Conservation (phyloP, 2,329 filamentous ascomycete species). For the Pestalotiopsis sp. region DNA sequence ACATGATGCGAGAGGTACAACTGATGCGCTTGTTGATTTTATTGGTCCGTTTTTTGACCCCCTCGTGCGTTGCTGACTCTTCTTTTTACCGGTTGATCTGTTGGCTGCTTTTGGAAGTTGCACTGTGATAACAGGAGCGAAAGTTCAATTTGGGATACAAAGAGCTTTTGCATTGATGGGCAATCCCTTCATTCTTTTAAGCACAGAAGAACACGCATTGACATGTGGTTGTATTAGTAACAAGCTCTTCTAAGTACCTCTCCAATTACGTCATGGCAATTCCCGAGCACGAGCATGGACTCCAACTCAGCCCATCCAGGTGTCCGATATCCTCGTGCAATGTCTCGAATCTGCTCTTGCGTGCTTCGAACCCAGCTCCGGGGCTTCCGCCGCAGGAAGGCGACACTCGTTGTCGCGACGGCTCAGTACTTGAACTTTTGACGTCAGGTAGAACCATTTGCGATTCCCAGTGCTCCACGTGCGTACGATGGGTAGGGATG, state of each 20-base stretch:
- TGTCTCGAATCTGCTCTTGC: background rate
- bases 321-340: background rate
- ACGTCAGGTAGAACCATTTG: background rate
- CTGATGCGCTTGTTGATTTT: too few species aligned
- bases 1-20: constrained; percentile 1
- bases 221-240: background rate
- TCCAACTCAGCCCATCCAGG: background rate
- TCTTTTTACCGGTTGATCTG: too few species aligned
- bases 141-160: background rate
- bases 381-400: background rate
- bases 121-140: too few species aligned
- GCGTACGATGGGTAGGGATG: too few species aligned
- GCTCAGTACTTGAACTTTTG: background rate
- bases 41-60: too few species aligned
- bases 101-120: too few species aligned
- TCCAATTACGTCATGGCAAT: constrained; percentile 3
- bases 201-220: background rate
- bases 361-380: background rate
- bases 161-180: background rate
- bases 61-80: too few species aligned
- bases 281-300: background rate
- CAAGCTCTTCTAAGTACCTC: background rate
- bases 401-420: background rate
- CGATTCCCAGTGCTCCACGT: background rate
- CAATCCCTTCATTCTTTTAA: background rate